Evolutionary conservation across 179 eudicot genomes (phyloP), one percentile per base, ranked within the genome.

Genomic region (Drosera spatulata): DNA sequence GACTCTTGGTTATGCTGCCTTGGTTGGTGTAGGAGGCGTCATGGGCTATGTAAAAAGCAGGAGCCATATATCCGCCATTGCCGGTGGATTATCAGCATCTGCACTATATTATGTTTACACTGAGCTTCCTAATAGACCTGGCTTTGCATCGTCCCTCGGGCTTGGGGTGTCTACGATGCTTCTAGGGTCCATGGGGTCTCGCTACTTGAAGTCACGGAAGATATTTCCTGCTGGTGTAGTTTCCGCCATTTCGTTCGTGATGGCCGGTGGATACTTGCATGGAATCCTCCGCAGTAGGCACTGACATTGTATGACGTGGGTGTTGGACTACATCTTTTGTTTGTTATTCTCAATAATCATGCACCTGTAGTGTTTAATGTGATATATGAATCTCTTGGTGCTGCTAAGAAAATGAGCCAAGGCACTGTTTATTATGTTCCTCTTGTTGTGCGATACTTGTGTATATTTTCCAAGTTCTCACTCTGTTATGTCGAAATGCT

Each of bases 141-240:
- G 65, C 41, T 70, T 82, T 63, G 93, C 97, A 63, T 82, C 91
- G 15, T 73, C 85, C 42, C 10, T 89, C 53, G 97, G 97, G 50
- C 73, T 89, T 55, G 95, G 75, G 44, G 75, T 87, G 59, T 89
- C 95, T 13, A 78, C 79, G 15, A 76, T 83, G 50, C 86, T 89
- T 71, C 68, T 87, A 10, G 89, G 73, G 49, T 79, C 83, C 37
- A 90, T 90, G 97, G 93, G 91, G 2, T 64, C 75, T 63, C 91
- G 95, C 5, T 87, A 74, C 71, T 76, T 64, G 66, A 90, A 78
- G 53, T 75, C 97, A 2, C 80, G 80, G 52, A 90, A 90, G 71
- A 60, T 87, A 40, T 82, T 90, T 63, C 97, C 97, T 53, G 89
- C 97, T 58, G 97, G 95, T 50, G 77, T 79, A 39, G 95, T 90